Base-by-base conservation (phyloP, 208 protist species). In the Leishmania major region DNA sequence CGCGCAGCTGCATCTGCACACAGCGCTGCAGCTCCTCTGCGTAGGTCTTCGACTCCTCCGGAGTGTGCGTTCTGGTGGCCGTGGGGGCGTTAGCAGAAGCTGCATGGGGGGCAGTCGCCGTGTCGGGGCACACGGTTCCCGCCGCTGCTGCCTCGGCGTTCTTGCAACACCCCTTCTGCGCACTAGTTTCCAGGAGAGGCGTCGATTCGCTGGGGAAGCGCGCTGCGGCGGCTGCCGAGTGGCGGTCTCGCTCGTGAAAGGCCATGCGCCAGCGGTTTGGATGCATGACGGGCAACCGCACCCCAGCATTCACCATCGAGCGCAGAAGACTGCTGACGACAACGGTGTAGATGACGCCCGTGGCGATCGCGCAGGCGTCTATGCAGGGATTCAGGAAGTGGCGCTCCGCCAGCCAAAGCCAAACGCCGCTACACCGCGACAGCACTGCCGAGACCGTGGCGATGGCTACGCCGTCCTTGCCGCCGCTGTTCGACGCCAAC, bases 251-350 rank as follows among this genome's bases (percentile, higher is more conserved):
- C 67, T 82, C 77, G 67, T 82, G 71, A 40, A 85, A 83, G 75
- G 62, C 79, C 64, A 82, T 81, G 79, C 57, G 75, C 82, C 79
- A 87, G 45, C 73, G 82, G 8, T 31, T 70, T 1, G 79, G 82
- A 78, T 85, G 82, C 71, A 77, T 57, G 8, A 85, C 74, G 25
- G 82, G 86, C 69, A 89, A 81, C 71, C 43, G 81, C 75, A 87
- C 84, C 17, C 84, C 87, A 1, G 79, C 84, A 47, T 88, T 90
- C 40, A 81, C 81, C 37, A 90, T 83, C 40, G 81, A 71, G 67
- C 87, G 87, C 35, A 90, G 64, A 57, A 90, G 76, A 74, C 84
- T 88, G 43, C 78, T 88, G 35, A 82, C 79, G 47, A 86, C 73
- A 43, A 84, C 47, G 64, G 82, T 86, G 66, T 88, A 82, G 40